Percentiles rank a stretch among this genome's conserved stretches.
These are phyloP conservation scores for Barbarea vulgaris DNA, from an alignment of 345 rosid species.

Conservation along the genomic window DNA sequence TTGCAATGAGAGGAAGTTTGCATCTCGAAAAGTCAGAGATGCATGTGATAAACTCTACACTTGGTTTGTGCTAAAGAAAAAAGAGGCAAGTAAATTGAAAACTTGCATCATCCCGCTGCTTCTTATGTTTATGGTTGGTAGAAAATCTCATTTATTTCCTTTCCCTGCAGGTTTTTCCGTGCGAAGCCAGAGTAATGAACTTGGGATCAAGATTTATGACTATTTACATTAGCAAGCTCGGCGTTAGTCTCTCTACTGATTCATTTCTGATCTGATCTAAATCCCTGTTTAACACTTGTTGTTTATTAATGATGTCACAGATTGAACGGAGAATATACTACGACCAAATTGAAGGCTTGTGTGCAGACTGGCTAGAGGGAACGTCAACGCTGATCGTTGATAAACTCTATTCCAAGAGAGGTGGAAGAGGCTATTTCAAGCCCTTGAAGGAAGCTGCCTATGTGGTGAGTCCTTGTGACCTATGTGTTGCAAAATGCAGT, in stretches of 20 bases:
- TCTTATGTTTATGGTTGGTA: conserved; percentile 14
- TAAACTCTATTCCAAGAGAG: conserved; percentile 52
- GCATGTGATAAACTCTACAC: conserved; percentile 77
- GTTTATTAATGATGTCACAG: conserved; percentile 44
- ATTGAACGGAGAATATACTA: conserved; percentile 79
- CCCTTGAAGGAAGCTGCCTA: conserved; percentile 61
- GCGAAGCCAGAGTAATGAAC: conserved; percentile 84
- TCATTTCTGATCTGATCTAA: neutral
- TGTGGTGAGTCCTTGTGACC: conserved; percentile 55
- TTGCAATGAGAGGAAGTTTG: conserved; percentile 71
- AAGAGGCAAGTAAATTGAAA: conserved; percentile 49
- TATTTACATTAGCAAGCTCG: conserved; percentile 68
- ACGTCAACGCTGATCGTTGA: conserved; percentile 76
- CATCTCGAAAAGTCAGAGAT: conserved; percentile 76
- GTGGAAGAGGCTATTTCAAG: conserved; percentile 46
- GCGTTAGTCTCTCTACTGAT: conserved; percentile 53
- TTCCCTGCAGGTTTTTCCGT: conserved; percentile 59
- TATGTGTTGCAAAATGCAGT: conserved; percentile 38
- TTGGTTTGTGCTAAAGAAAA: conserved; percentile 79
- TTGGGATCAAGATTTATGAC: conserved; percentile 92
- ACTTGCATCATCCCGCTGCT: conserved; percentile 2
- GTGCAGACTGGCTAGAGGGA: conserved; percentile 75
- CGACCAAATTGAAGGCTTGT: conserved; percentile 77
- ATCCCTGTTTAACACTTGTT: neutral
- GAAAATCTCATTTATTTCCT: neutral